A percentile compares a stretch with the other conserved stretches of the same genome.
Conservation (phyloP, 2,329 filamentous ascomycete species). For the Aspergillus japonicus region DNA sequence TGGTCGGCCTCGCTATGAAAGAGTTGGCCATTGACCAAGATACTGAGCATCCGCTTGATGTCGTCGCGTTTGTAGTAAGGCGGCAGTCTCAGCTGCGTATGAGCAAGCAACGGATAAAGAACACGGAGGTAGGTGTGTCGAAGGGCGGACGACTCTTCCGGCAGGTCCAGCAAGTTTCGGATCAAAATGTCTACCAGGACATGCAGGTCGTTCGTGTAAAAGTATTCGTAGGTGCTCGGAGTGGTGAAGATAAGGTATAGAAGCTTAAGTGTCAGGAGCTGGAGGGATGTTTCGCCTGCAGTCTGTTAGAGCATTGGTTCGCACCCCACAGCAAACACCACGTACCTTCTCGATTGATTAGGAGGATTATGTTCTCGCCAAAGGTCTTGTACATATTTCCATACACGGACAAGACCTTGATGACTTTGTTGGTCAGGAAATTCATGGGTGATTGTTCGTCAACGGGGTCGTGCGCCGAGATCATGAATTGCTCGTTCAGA, state of each 20-base stretch:
- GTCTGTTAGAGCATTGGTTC: slow-evolving; percentile 15
- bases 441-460: slow-evolving; percentile 42
- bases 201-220: slow-evolving; percentile 95
- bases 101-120: slow-evolving; percentile 81
- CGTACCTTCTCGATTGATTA: slow-evolving; percentile 82
- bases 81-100: slow-evolving; percentile 83
- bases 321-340: neutral
- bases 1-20: slow-evolving; percentile 50
- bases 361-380: slow-evolving; percentile 92
- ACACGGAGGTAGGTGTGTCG: slow-evolving; percentile 95
- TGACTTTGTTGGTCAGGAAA: slow-evolving; percentile 82
- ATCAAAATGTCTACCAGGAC: slow-evolving; percentile 95
- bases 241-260: slow-evolving; percentile 95
- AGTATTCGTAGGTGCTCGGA: slow-evolving; percentile 89
- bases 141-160: slow-evolving; percentile 70
- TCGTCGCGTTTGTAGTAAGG: slow-evolving; percentile 92
- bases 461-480: slow-evolving; percentile 60
- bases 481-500: slow-evolving; percentile 97
- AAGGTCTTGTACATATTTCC: slow-evolving; percentile 87
- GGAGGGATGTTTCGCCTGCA: slow-evolving; percentile 78
- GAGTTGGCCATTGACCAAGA: slow-evolving; percentile 72
- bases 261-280: slow-evolving; percentile 93
- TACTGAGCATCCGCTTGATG: slow-evolving; percentile 70
- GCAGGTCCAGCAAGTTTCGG: slow-evolving; percentile 91
- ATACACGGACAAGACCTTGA: slow-evolving; percentile 82